Percentiles rank a stretch among this genome's conserved stretches.
Evolutionary conservation across 129 eudicot species (phyloP).

Genomic region (Pseudognaphalium luteoalbum): DNA sequence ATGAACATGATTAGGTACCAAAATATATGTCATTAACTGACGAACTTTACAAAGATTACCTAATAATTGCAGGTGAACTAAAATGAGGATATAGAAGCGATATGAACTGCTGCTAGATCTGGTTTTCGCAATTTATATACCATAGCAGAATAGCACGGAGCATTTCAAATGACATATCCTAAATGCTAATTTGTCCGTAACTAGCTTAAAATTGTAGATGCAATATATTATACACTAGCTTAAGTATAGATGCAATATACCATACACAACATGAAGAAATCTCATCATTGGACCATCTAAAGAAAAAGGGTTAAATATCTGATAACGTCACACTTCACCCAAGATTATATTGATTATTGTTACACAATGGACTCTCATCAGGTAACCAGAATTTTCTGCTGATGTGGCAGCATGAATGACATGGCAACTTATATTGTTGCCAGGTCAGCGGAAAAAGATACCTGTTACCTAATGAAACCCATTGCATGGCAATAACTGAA

Average conservation of each 20-base stretch:
- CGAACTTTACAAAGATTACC: not conserved
- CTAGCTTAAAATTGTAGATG: not conserved
- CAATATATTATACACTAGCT: not conserved
- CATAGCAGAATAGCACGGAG: not conserved
- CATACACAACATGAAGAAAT: not conserved
- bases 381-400: not conserved
- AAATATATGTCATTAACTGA: not conserved
- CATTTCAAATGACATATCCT: not conserved
- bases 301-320: not conserved
- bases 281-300: not conserved
- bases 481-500: too few species aligned
- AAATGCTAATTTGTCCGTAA: constrained; percentile 4
- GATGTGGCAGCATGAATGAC: not conserved
- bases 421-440: not conserved
- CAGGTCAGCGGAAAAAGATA: not conserved
- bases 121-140: too few species aligned
- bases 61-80: not conserved
- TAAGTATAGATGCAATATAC: not conserved
- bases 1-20: constrained; percentile 10
- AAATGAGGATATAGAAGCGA: not conserved
- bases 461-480: not conserved
- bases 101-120: not conserved
- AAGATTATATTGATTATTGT: not conserved
- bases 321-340: not conserved
- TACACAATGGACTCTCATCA: not conserved